Evolutionary conservation across 163 green algal species (phyloP).

Genomic region (Volvox carteri): DNA sequence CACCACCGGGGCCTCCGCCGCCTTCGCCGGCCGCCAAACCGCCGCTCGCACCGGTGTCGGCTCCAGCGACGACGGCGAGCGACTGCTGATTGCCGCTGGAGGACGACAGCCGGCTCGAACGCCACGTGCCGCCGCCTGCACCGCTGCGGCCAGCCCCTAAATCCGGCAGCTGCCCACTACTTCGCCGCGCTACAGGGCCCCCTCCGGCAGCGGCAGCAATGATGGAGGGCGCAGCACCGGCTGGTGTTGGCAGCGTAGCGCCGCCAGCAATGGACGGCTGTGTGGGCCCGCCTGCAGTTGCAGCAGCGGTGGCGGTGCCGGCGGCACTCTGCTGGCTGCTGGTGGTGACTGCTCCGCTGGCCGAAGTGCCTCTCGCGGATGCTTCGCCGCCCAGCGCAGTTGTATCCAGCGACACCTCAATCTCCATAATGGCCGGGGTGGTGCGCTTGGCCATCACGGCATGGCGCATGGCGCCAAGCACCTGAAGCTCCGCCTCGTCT

Average conservation of each 20-base stretch:
- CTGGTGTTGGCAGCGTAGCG: not conserved
- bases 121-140: not conserved
- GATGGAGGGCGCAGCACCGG: not conserved
- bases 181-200: not conserved
- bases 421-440: constrained; percentile 45
- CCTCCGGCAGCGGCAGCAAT: not conserved
- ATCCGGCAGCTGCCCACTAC: not conserved
- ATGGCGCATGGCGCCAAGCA: constrained; percentile 46
- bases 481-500: constrained; percentile 40
- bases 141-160: not conserved
- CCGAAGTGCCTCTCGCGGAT: not conserved
- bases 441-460: constrained; percentile 41
- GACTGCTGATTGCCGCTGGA: constrained; percentile 7
- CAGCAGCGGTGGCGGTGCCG: not conserved
- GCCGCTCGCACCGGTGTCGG: not conserved
- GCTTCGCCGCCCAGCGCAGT: not conserved
- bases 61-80: not conserved
- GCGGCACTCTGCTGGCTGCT: not conserved
- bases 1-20: too few species aligned
- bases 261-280: not conserved
- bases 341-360: not conserved
- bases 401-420: constrained; percentile 49
- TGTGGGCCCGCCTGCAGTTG: not conserved
- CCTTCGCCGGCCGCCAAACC: not conserved
- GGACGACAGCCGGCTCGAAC: not conserved